Percentiles rank a stretch among this genome's conserved stretches.
Conservation (phyloP, 306 rosid genomes). For the Delonix regia region DNA sequence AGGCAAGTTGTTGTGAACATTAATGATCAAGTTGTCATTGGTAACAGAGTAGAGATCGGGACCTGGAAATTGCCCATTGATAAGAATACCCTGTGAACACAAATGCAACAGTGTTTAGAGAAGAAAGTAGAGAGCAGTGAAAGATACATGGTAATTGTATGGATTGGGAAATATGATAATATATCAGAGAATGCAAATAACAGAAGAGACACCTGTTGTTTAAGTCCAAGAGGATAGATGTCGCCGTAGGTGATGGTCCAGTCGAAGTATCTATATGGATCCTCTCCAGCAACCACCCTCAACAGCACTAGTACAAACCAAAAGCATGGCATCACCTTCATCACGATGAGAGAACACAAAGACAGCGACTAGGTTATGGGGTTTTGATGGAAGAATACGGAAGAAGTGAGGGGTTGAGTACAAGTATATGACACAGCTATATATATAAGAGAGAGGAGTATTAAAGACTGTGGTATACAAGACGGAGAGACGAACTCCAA, state of each 20-base stretch:
- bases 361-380: no score
- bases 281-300: conserved; percentile 42
- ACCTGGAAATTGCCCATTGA: conserved; percentile 90
- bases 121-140: no score
- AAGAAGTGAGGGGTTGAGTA: no score
- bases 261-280: conserved; percentile 74
- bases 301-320: background rate
- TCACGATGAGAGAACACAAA: background rate
- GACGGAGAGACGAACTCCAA: no score
- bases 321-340: background rate
- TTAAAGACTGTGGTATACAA: no score
- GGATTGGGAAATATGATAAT: no score
- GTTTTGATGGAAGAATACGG: no score
- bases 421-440: no score
- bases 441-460: no score
- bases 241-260: conserved; percentile 81
- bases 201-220: conserved; percentile 57
- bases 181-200: no score
- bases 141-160: no score
- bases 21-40: conserved; percentile 82
- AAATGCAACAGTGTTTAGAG: background rate
- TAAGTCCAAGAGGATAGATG: conserved; percentile 73
- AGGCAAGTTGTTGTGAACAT: conserved; percentile 70
- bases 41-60: conserved; percentile 79
- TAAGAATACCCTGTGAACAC: conserved; percentile 72